Conservation (phyloP, 176 grass and related monocot genomes). For the Microstegium vimineum region DNA sequence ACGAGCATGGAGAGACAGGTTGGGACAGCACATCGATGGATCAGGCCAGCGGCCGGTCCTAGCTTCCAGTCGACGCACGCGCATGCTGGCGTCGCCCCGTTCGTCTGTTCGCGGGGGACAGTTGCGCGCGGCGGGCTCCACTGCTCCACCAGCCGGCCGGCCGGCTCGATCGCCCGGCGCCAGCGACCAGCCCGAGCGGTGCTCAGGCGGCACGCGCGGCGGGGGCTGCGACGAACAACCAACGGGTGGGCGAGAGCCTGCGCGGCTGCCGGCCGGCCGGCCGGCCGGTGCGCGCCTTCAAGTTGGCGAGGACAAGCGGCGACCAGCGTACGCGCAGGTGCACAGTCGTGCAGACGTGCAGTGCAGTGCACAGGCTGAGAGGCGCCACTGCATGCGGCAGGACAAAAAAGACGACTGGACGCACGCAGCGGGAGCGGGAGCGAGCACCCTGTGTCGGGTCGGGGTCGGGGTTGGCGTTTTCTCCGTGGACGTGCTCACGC, state of each 20-base stretch:
- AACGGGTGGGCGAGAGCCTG: neutral
- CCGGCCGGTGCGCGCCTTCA: conserved; percentile 23
- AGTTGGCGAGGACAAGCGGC: conserved; percentile 3
- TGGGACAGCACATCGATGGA: neutral
- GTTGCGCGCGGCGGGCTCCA: neutral
- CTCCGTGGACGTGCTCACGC: neutral
- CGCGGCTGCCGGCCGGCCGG: neutral
- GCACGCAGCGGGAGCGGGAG: neutral
- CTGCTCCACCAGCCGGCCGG: neutral
- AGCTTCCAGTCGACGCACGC: too few relatives aligned
- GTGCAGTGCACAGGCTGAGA: neutral
- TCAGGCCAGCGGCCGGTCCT: neutral
- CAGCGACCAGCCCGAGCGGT: neutral
- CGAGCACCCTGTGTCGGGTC: too few relatives aligned
- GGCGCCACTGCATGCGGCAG: neutral
- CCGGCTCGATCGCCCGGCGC: too few relatives aligned
- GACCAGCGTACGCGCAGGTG: neutral
- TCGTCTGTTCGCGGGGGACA: too few relatives aligned
- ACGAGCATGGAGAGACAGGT: neutral
- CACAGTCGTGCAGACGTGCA: neutral
- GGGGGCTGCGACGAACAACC: neutral
- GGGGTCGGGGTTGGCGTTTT: neutral
- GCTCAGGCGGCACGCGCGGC: neutral
- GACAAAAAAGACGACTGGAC: neutral
- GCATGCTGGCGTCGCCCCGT: too few relatives aligned